Conservation (phyloP, 1,139 yeast genomes). For the Lodderomyces metapsilosis region DNA sequence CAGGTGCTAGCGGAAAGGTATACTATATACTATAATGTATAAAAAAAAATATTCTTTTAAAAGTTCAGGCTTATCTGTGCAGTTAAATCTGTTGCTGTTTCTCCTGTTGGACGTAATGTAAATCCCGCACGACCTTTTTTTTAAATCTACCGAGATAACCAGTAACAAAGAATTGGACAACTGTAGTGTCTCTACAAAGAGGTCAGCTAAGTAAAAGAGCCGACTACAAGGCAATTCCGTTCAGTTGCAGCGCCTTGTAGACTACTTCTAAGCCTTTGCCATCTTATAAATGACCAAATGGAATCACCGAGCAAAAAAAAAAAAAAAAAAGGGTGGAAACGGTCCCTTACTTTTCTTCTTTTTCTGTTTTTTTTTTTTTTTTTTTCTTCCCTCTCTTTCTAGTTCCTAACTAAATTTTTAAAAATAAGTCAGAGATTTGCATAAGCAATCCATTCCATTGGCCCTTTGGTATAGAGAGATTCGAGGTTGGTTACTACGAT, state of each 20-base stretch:
- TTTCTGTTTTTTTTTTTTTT: not conserved
- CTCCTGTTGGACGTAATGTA: not conserved
- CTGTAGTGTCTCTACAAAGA: not conserved
- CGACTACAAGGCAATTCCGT: not conserved
- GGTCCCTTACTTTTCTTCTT: not conserved
- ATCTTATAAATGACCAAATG: not conserved
- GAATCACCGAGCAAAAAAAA: not conserved
- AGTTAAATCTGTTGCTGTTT: not conserved
- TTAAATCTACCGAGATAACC: not conserved
- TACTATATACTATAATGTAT: not conserved
- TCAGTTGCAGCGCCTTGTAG: too few species aligned
- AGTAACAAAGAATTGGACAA: too few species aligned
- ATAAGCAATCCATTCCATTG: not conserved
- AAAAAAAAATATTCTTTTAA: not conserved
- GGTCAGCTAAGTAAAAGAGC: too few species aligned
- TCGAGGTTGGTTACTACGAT: not conserved
- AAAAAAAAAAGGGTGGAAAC: not conserved
- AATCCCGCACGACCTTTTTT: conserved; percentile 2
- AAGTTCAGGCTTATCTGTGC: not conserved
- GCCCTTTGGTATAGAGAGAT: not conserved
- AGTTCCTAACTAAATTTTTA: not conserved
- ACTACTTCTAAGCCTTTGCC: not conserved
- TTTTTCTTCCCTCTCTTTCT: not conserved
- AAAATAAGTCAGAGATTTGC: not conserved
- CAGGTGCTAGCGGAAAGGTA: not conserved